A percentile compares a stretch with the other conserved stretches of the same genome.
Evolutionary conservation across 441 rosid genomes (phyloP).

Genomic region (Gossypium schwendimanii): DNA sequence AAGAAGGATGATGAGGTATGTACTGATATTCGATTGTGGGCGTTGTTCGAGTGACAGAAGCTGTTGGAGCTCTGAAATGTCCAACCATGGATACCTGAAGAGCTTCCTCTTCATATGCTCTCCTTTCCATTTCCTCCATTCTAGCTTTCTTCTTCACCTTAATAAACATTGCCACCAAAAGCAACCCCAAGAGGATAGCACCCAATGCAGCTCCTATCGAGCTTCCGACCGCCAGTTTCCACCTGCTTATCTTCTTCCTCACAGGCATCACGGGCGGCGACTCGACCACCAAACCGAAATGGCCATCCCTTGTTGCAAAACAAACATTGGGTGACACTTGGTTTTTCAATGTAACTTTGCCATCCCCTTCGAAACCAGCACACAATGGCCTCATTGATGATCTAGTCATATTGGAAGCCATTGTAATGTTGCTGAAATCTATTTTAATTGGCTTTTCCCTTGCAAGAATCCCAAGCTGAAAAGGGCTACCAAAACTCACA

Average conservation of each 20-base stretch:
- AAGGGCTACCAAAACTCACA: constrained; percentile 40
- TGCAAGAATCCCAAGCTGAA: constrained; percentile 48
- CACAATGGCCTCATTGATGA: constrained; percentile 34
- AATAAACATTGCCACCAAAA: constrained; percentile 70
- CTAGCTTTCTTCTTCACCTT: constrained; percentile 76
- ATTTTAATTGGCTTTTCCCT: constrained; percentile 47
- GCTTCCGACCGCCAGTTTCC: constrained; percentile 82
- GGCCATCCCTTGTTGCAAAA: constrained; percentile 55
- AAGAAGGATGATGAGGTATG: constrained; percentile 28
- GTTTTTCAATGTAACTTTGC: constrained; percentile 40
- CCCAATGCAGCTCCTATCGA: constrained; percentile 64
- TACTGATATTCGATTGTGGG: constrained; percentile 59
- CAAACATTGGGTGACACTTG: constrained; percentile 50
- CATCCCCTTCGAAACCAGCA: constrained; percentile 56
- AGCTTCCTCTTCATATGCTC: constrained; percentile 89
- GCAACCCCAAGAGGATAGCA: constrained; percentile 49
- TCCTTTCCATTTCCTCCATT: constrained; percentile 79
- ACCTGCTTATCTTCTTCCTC: constrained; percentile 48
- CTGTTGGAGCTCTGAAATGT: constrained; percentile 70
- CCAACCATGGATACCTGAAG: constrained; percentile 91
- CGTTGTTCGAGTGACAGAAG: constrained; percentile 53
- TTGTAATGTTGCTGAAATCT: constrained; percentile 35
- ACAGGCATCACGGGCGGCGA: constrained; percentile 25
- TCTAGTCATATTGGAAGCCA: constrained; percentile 15
- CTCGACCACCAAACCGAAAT: constrained; percentile 53